phyloP scores from a whole-genome alignment of 257 asterid genomes.

The Rubia yunnanensis region DNA sequence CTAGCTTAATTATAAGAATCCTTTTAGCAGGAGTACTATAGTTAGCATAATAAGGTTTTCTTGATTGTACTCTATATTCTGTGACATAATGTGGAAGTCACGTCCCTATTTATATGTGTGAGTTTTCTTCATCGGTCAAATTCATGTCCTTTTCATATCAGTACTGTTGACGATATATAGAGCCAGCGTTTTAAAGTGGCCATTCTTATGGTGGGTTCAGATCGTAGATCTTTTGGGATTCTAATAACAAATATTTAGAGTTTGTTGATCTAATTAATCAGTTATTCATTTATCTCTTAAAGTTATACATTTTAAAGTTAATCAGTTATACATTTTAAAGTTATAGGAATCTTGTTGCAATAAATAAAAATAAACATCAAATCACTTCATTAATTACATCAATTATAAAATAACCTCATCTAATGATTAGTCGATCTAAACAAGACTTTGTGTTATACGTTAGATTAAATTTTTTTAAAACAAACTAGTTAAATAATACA shows the following conservation, averaged over 20 bases:
- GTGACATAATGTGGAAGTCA: slow-evolving; percentile 40
- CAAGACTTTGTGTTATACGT: no score
- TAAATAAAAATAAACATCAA: no score
- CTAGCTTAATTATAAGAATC: not conserved
- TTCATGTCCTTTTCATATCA: slow-evolving; percentile 34
- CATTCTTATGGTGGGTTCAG: slow-evolving; percentile 4
- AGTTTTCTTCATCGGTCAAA: slow-evolving; percentile 26
- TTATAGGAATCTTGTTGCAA: no score
- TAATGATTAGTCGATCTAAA: no score
- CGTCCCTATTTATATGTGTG: slow-evolving; percentile 50
- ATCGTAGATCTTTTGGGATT: not conserved
- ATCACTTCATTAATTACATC: no score
- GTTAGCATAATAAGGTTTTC: slow-evolving; percentile 4
- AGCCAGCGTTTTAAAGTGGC: slow-evolving; percentile 19
- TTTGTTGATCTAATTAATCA: no score
- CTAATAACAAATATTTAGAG: no score
- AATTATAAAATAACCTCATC: no score
- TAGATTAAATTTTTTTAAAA: no score
- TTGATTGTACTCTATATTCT: slow-evolving; percentile 28
- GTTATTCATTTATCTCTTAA: not conserved
- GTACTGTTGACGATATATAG: slow-evolving; percentile 14
- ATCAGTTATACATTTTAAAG: no score
- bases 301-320: no score
- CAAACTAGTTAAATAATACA: no score
- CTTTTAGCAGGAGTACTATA: slow-evolving; percentile 1